Base-by-base conservation (phyloP, 1,139 yeast species). In the Blastobotrys aristatus region DNA sequence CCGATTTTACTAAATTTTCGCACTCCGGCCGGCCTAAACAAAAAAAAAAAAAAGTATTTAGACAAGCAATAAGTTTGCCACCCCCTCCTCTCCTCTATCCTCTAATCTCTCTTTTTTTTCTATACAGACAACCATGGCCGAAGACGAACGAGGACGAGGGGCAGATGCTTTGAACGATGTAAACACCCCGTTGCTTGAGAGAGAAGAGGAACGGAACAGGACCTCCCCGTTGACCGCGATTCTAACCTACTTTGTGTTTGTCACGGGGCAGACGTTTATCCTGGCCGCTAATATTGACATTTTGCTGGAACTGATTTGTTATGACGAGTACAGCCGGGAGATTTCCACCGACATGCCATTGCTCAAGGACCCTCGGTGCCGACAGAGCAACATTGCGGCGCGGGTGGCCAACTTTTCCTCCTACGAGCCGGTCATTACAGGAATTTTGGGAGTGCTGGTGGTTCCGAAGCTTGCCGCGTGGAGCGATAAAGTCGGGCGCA, bases 401-500 rank as follows among this genome's bases (percentile, higher is more conserved):
- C 45, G 53, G 34, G 64, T 59, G 18, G 61, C 64, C 18, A 46
- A 53, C 11, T 61, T 61, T 48, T 48, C 55, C 22, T 56, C 63
- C 20, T 57, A 57, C 38, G 51, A 57, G 32, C 47, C 58, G 2
- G 50, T 57, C 16, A 46, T 59, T 26, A 41, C 52, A 4, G 57
- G 58, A 7, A 30, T 53, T 2, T 42, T 61, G 39, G 56, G 61
- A 2, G 53, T 61, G 17, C 34, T 61, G 18, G 50, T 53, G 5
- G 53, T 56, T 8, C 65, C 65, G 3, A 47, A 75, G 53, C 60
- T 80, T 10, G 87, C 88, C 0, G 74, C 77, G n/a, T 58, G 78
- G 30, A 79, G 87, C 3, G 94, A 85, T 62, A 67, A 74, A 38
- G 69, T 74, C 51, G 95, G 95, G 0, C 68, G 94, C 41, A 76